Conservation (phyloP, 768 basidiomycete genomes). For the Russula sp. region DNA sequence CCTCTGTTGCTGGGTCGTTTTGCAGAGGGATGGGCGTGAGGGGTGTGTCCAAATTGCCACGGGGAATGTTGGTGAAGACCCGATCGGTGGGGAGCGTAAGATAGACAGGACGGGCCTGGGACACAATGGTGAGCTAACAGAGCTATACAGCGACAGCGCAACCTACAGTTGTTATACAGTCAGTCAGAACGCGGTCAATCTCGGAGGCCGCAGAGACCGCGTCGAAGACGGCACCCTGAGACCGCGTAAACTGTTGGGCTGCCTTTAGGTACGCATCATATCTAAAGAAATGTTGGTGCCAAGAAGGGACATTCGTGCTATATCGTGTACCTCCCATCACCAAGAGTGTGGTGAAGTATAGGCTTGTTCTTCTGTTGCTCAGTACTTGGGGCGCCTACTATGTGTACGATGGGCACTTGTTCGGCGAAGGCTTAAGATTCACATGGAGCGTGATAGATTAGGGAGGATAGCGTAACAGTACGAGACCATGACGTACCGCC, state of each 20-base stretch:
- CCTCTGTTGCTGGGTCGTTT: conserved; percentile 55
- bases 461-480: not conserved
- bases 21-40: conserved; percentile 43
- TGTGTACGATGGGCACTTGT: conserved; percentile 84
- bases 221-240: conserved; percentile 55
- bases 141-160: not conserved
- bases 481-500: conserved; percentile 41
- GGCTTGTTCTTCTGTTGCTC: conserved; percentile 63
- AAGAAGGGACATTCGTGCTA: not conserved
- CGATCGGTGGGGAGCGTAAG: conserved; percentile 82
- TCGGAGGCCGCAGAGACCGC: conserved; percentile 52
- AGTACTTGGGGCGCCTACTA: conserved; percentile 79
- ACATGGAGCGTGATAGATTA: not conserved
- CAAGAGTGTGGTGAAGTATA: conserved; percentile 84
- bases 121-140: not conserved
- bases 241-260: conserved; percentile 64
- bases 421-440: conserved; percentile 63
- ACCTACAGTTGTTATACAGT: conserved; percentile 34
- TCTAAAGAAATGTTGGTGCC: conserved; percentile 31
- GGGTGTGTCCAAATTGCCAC: conserved; percentile 55
- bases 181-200: conserved; percentile 74
- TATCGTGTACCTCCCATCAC: conserved; percentile 59
- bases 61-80: conserved; percentile 59
- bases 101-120: conserved; percentile 82
- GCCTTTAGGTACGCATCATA: conserved; percentile 78